Conservation (phyloP, 2,329 filamentous ascomycete species). For the Aspergillus calidoustus region DNA sequence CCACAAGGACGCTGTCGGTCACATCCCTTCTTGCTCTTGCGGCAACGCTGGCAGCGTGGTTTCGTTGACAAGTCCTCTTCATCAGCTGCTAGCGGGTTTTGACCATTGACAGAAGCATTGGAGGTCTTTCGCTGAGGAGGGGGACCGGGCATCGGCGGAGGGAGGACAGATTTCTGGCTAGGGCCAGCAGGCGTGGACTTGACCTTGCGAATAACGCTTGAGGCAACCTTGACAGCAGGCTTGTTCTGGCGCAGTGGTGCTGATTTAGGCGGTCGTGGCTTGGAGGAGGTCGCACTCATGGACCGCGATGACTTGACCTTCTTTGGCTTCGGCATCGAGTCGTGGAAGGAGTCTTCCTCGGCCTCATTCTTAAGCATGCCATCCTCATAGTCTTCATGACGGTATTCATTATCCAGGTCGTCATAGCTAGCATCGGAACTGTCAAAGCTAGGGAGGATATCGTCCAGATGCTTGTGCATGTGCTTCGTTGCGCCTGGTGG, state of each 20-base stretch:
- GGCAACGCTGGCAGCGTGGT: slow-evolving; percentile 95
- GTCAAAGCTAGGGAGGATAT: slow-evolving; percentile 61
- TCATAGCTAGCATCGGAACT: slow-evolving; percentile 66
- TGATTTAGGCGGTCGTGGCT: slow-evolving; percentile 37
- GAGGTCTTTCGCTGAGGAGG: slow-evolving; percentile 59
- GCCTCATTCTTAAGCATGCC: slow-evolving; percentile 59
- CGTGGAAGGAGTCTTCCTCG: slow-evolving; percentile 48
- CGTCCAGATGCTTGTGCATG: slow-evolving; percentile 54
- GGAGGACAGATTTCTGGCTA: slow-evolving; percentile 48
- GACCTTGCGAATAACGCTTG: slow-evolving; percentile 42
- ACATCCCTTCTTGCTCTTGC: slow-evolving; percentile 99
- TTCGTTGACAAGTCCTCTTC: slow-evolving; percentile 94
- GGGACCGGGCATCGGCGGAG: slow-evolving; percentile 38
- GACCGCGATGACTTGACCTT: slow-evolving; percentile 58
- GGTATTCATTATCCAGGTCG: slow-evolving; percentile 59
- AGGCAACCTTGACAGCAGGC: slow-evolving; percentile 39
- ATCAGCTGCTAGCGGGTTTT: slow-evolving; percentile 66
- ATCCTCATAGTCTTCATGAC: slow-evolving; percentile 59
- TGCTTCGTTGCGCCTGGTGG: slow-evolving; percentile 52
- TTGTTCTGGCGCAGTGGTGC: slow-evolving; percentile 35
- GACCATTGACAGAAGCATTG: slow-evolving; percentile 65
- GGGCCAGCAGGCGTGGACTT: slow-evolving; percentile 34
- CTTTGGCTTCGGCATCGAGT: slow-evolving; percentile 50
- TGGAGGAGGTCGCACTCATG: slow-evolving; percentile 36
- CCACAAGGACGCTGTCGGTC: slow-evolving; percentile 95